Evolutionary conservation across 306 rosid species (phyloP), one percentile per base, ranked within the genome.

Genomic region (Lupinus albus): DNA sequence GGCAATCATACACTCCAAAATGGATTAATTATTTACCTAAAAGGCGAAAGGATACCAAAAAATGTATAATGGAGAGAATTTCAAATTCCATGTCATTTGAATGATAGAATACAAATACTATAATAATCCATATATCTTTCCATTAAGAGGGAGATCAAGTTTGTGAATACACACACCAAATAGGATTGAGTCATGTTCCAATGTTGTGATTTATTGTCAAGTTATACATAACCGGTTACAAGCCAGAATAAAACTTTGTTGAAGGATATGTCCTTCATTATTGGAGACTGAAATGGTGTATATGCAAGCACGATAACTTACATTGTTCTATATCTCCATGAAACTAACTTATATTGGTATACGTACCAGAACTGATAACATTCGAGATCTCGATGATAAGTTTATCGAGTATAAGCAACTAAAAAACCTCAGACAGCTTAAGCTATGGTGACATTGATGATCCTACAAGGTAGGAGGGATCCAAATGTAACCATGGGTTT

Each of bases 401-500:
- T 61, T 81, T 49, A 65, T 71, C 47, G 61, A 11, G 75, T 64
- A 28, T 10, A 32, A 64, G 64, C 56, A 42, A 53, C 48, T 32
- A 36, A 53, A 59, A 58, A 60, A 20, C 28, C 15, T 25, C 15
- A 58, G 61, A 57, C 25, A 35, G 15, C 21, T 45, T 16, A 61
- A 15, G 49, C 5, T 1, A 50, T 62, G 28, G 30, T 14, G 15
- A 1, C 2, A 58, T 36, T 51, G 70, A 39, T 32, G 61, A 25
- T 25, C 4, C 78, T 88, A 89, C 80, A 90, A 69, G 28, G 99
- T 88, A 13, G 99, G 99, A 76, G 97, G 99, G 72, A 88, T 84
- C 99, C 99, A 93, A 21, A 86, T 79, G 68, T 93, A 93, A 67
- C 94, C 96, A 33, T 86, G 89, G 39, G 99, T 88, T 72, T 86